Evolutionary conservation across 169 alveolate species (phyloP).

Genomic region (Eimeria brunetti): DNA sequence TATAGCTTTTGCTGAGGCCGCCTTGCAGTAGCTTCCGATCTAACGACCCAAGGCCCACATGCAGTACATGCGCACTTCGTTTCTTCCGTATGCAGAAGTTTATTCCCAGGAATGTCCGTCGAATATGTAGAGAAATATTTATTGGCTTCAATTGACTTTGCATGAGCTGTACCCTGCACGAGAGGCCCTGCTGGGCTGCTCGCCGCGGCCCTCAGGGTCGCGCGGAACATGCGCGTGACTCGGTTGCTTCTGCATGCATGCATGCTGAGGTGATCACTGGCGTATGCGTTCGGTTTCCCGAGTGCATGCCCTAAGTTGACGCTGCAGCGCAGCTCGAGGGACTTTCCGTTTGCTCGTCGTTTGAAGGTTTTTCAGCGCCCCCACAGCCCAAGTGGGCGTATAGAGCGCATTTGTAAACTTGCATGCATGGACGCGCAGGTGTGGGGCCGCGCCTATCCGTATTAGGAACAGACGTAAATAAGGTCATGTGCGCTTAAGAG

Average conservation of each 20-base stretch:
- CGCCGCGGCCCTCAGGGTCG: background rate
- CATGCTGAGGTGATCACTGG: background rate
- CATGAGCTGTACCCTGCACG: background rate
- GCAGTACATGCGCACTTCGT: background rate
- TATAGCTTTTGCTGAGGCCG: conserved; percentile 54
- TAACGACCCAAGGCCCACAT: background rate
- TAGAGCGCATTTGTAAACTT: background rate
- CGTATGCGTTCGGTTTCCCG: background rate
- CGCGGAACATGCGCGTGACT: background rate
- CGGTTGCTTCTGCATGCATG: background rate
- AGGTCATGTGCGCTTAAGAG: background rate
- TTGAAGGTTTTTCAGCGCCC: background rate
- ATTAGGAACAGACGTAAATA: background rate
- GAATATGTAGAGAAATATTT: background rate
- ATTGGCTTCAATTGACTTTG: background rate
- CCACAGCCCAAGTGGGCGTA: background rate
- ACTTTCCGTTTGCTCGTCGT: background rate
- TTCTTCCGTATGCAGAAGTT: background rate
- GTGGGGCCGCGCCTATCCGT: background rate
- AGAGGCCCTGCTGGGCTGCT: background rate
- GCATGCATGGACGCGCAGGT: background rate
- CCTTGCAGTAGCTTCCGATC: background rate
- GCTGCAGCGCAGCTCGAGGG: conserved; percentile 4
- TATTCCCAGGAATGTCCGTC: background rate
- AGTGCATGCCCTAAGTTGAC: background rate